Evolutionary conservation across 768 basidiomycete species (phyloP).

Genomic region (Amanita rubescens): DNA sequence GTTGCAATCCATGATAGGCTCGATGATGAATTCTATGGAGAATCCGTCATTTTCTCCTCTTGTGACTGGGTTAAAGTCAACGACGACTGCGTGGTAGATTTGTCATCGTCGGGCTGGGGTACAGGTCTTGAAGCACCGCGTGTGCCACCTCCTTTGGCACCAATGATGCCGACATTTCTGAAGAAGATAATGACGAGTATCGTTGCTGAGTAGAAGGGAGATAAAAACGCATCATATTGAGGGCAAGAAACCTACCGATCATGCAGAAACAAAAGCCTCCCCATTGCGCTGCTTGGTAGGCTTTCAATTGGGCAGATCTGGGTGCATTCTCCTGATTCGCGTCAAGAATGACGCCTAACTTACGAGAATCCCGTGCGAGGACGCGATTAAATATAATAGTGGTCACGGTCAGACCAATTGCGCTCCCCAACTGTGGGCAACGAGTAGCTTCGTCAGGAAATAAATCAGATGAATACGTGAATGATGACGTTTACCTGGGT

Average conservation of each 20-base stretch:
- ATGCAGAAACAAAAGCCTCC: constrained; percentile 53
- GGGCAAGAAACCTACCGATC: constrained; percentile 33
- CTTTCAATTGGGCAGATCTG: constrained; percentile 30
- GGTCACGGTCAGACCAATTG: constrained; percentile 62
- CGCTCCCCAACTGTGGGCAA: constrained; percentile 47
- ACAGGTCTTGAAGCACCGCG: neutral
- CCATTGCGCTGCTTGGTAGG: constrained; percentile 64
- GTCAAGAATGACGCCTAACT: constrained; percentile 24
- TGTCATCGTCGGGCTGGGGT: neutral
- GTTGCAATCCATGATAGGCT: too few species aligned
- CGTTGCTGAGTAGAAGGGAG: constrained; percentile 12
- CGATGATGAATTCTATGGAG: too few species aligned
- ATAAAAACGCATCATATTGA: neutral
- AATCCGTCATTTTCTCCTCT: neutral
- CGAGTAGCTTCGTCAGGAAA: neutral
- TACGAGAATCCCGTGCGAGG: constrained; percentile 23
- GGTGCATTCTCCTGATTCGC: constrained; percentile 20
- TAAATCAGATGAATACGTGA: neutral
- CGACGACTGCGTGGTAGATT: neutral
- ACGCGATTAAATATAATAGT: constrained; percentile 65
- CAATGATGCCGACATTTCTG: constrained; percentile 23
- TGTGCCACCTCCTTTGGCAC: neutral
- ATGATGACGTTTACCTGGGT: constrained; percentile 40
- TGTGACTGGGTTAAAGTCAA: neutral
- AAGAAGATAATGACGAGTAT: constrained; percentile 19